Evolutionary conservation across 106 monocot species (phyloP).

Genomic region (Phalaenopsis aphrodite): DNA sequence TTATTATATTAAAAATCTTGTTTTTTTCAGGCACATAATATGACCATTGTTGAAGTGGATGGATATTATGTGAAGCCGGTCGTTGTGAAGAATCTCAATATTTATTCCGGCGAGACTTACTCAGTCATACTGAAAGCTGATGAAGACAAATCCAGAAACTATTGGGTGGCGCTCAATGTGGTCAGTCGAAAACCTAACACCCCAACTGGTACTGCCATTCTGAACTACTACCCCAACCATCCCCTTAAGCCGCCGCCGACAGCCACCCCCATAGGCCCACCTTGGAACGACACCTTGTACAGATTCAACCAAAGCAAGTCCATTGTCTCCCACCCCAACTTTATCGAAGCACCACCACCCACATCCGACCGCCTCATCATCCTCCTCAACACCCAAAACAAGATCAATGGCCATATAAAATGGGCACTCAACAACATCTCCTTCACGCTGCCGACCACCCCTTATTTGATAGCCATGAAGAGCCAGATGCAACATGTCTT

Average conservation of each 20-base stretch:
- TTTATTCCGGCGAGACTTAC: conserved; percentile 95
- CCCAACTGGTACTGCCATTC: conserved; percentile 44
- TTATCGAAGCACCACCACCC: conserved; percentile 34
- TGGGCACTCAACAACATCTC: conserved; percentile 90
- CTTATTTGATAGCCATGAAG: conserved; percentile 68
- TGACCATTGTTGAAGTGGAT: conserved; percentile 81
- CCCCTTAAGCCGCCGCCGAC: conserved; percentile 29
- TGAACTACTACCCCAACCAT: conserved; percentile 66
- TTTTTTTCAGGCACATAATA: conserved; percentile 44
- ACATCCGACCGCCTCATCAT: conserved; percentile 49
- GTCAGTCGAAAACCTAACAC: conserved; percentile 54
- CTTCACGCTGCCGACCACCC: conserved; percentile 51
- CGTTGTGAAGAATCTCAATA: conserved; percentile 53
- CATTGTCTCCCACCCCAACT: conserved; percentile 28
- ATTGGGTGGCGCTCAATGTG: conserved; percentile 67
- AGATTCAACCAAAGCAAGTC: conserved; percentile 35
- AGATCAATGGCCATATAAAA: conserved; percentile 29
- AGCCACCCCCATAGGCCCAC: conserved; percentile 25
- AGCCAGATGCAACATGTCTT: conserved; percentile 25
- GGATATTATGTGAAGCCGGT: conserved; percentile 75
- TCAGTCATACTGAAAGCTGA: conserved; percentile 70
- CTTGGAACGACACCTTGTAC: conserved; percentile 53
- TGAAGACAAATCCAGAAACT: conserved; percentile 62
- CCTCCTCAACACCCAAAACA: conserved; percentile 80
- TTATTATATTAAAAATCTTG: too few species aligned